A percentile compares a stretch with the other conserved stretches of the same genome.
phyloP scores from a whole-genome alignment of 2,329 filamentous ascomycete genomes.

The Podosphaera xanthii region DNA sequence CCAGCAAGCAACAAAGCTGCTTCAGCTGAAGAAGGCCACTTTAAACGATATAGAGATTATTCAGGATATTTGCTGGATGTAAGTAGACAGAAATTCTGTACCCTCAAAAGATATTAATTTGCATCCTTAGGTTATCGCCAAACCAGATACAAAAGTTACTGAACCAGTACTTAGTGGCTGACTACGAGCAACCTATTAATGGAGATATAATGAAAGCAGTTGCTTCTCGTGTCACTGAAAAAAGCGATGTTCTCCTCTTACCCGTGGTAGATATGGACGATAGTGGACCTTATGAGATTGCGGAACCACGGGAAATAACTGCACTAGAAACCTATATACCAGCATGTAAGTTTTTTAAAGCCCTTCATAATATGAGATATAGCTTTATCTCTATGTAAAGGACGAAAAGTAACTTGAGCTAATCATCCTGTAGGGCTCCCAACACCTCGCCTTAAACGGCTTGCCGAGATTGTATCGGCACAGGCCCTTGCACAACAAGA shows the following conservation, averaged over 20 bases:
- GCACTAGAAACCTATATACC: slow-evolving; percentile 95
- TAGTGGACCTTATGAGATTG: slow-evolving; percentile 94
- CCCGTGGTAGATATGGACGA: slow-evolving; percentile 98
- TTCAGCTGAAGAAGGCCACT: slow-evolving; percentile 96
- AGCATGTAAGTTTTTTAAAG: slow-evolving; percentile 47
- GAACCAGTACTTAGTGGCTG: slow-evolving; percentile 94
- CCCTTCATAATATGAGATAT: background rate
- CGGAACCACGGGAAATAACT: slow-evolving; percentile 85
- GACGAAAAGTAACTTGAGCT: slow-evolving; percentile 8
- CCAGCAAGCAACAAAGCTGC: slow-evolving; percentile 87
- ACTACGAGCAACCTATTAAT: slow-evolving; percentile 98
- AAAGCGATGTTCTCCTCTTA: slow-evolving; percentile 84
- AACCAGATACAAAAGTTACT: slow-evolving; percentile 98
- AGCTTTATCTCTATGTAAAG: background rate
- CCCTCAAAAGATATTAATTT: background rate
- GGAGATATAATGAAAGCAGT: slow-evolving; percentile 99
- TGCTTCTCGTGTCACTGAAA: slow-evolving; percentile 87
- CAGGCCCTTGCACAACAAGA: slow-evolving; percentile 82
- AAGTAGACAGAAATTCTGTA: slow-evolving; percentile 23
- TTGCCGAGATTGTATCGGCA: slow-evolving; percentile 94
- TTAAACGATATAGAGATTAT: slow-evolving; percentile 99
- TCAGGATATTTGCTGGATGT: slow-evolving; percentile 99
- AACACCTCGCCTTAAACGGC: slow-evolving; percentile 79
- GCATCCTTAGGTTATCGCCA: slow-evolving; percentile 51
- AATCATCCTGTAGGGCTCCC: slow-evolving; percentile 47